Base-by-base conservation (phyloP, 2,329 filamentous ascomycete species). In the Ceratocystis ficicola region DNA sequence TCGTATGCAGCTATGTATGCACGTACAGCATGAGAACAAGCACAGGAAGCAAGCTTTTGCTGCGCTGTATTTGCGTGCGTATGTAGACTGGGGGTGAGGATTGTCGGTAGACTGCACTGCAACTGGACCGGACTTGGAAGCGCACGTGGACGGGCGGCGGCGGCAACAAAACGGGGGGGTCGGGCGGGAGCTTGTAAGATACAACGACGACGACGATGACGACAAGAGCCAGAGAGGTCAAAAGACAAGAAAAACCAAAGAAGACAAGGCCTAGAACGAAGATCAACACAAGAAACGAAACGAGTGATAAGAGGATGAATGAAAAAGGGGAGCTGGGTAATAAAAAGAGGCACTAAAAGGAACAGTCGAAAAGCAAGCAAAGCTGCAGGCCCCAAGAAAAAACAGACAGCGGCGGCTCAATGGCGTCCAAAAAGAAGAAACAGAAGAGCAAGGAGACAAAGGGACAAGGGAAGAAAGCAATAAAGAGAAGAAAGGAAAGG, bases 291-390 rank as follows among this genome's bases (percentile, higher is more conserved):
- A 44, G 15, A 30, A 28, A 62, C 25, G 41, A 63, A 48, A 63
- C 41, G 44, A 63, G 61, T 30, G 44, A 63, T 63, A 63, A 41
- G 44, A 48, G 46, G 22, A 63, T 63, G 61, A 63, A 63, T 50
- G 28, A 63, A 63, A 63, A 62, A 36, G 41, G 20, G 41, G n/a
- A 50, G 22, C n/a, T 10, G 8, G 46, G 20, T 20, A 52, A 32
- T 20, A 25, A 25, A 41, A 12, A 25, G n/a, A n/a, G 22, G 2
- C 28, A 17, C 30, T 41, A 50, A 64, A 36, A 44, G 50, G 36
- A 41, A 41, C 10, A 41, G 36, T 41, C 36, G 25, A 52, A 64
- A 55, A 52, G 20, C 48, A 52, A 52, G 48, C 25, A 28, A 25
- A n/a, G 50, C 2, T 41, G 17, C 22, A 64, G 20, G 30, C 6